Evolutionary conservation across 176 grass and related monocot species (phyloP).

Genomic region (Typha latifolia): DNA sequence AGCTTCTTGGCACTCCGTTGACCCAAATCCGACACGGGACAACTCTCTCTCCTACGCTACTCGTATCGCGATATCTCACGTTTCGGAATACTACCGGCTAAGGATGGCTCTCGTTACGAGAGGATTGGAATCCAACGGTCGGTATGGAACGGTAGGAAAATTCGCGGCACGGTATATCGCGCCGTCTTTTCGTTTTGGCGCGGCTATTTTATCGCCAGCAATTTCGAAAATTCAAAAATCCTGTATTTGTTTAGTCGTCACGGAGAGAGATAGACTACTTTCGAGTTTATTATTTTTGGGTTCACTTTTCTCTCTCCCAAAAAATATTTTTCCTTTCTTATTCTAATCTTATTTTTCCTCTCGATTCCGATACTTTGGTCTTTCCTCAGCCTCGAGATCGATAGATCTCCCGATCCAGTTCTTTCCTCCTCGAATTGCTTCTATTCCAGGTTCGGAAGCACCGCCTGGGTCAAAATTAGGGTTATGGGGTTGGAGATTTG

Average conservation of each 20-base stretch:
- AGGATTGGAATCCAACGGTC: background rate
- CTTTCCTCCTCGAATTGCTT: background rate
- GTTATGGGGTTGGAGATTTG: background rate
- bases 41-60: background rate
- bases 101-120: background rate
- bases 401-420: background rate
- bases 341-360: background rate
- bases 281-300: background rate
- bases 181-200: background rate
- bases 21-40: background rate
- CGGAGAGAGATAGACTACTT: background rate
- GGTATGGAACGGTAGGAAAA: background rate
- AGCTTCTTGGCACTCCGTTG: background rate
- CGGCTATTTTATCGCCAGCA: background rate
- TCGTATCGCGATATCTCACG: background rate
- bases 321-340: background rate
- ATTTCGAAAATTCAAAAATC: conserved; percentile 7
- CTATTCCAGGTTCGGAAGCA: background rate
- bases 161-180: background rate
- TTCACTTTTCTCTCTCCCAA: background rate
- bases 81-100: background rate
- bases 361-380: background rate
- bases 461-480: background rate
- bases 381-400: background rate
- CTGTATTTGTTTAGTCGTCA: background rate